Conservation (phyloP, 768 basidiomycete genomes). For the Mycena alexandri region DNA sequence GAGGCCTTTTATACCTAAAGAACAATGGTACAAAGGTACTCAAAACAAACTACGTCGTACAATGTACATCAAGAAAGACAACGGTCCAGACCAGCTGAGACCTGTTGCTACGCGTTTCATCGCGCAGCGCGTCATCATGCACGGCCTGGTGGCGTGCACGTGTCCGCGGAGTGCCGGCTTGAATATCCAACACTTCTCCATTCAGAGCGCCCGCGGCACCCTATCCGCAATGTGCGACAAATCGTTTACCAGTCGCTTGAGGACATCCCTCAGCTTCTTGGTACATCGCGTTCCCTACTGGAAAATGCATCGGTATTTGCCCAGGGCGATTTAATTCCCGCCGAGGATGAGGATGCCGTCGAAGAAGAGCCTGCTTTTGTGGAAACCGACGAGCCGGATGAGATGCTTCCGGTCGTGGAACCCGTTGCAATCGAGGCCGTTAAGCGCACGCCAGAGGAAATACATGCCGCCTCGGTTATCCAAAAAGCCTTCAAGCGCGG, state of each 20-base stretch:
- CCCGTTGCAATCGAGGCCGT: conserved; percentile 28
- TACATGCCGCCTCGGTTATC: conserved; percentile 40
- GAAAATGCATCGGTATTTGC: conserved; percentile 12
- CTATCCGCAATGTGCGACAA: conserved; percentile 40
- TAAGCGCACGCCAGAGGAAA: conserved; percentile 45
- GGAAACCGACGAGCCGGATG: conserved; percentile 18
- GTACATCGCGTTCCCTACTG: conserved; percentile 12
- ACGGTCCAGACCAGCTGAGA: no score
- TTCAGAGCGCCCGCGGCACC: conserved; percentile 21
- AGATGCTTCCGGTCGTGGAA: conserved; percentile 20
- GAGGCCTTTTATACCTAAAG: no score
- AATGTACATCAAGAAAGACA: no score
- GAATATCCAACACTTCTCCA: no score
- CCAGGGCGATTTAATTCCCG: conserved; percentile 8
- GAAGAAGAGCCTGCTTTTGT: conserved; percentile 28
- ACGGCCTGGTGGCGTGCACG: no score
- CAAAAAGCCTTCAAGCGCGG: conserved; percentile 37
- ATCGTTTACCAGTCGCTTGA: conserved; percentile 46
- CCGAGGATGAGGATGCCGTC: conserved; percentile 29
- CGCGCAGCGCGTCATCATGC: no score
- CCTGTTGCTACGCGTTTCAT: no score
- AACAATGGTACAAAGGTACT: no score
- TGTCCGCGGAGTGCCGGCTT: no score
- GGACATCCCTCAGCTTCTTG: conserved; percentile 48
- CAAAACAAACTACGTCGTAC: no score